Evolutionary conservation across 179 eudicot genomes (phyloP), one percentile per base, ranked within the genome.

Genomic region (Spinacia oleracea): DNA sequence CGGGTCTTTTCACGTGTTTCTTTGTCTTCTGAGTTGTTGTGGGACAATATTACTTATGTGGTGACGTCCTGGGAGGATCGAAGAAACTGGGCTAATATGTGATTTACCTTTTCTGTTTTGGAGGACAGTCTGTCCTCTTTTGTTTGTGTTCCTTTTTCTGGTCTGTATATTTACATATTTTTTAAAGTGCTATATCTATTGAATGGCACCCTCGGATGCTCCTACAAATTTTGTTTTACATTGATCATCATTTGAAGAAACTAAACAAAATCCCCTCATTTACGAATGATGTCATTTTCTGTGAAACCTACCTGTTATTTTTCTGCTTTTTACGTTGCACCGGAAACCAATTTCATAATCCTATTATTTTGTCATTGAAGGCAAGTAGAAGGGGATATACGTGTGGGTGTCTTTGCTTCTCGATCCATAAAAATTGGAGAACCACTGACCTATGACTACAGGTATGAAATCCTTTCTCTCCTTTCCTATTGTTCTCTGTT

Each of bases 351-450:
- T 29, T 35, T 18, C 31, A 27, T 8, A 18, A 29, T 56, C 34
- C 2, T 58, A 42, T 55, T 1, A 34, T 72, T 81, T 63, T 78
- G 43, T 78, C 67, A 25, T 75, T 31, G 77, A 73, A 96, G 99
- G 99, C 96, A 93, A 84, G 97, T 89, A 42, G 98, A 96, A 40
- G 97, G 98, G 72, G 98, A 93, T 85, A 89, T 81, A 25, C 98
- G 99, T 38, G 93, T 96, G 35, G 99, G 98, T 35, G 96, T 93
- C 71, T 96, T 96, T 83, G 97, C 98, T 66, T 86, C 94, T 73
- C 88, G 82, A 74, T 66, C 87, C 56, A 90, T 96, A 74, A 55
- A 92, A 73, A 83, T 79, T 67, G 99, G 99, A 56, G 98, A 93
- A 79, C 93, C 96, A 38, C 77, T 96, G 65, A 93, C 99, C 67